These are phyloP conservation scores for Taxillus chinensis DNA, from an alignment of 164 flowering plant genomes.

Conservation along the genomic window DNA sequence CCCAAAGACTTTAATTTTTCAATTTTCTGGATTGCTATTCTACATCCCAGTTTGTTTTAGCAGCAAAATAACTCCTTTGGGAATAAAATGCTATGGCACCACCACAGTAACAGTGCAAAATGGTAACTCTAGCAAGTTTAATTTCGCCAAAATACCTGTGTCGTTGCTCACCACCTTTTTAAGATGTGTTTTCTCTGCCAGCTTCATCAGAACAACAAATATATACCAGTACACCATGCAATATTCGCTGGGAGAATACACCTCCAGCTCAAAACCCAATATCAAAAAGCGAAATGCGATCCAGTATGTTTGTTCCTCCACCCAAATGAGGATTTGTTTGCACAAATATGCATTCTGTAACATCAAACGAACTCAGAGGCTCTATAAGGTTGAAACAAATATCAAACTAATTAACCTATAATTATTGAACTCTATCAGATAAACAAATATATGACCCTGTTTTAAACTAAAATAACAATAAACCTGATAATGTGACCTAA, in stretches of 20 bases:
- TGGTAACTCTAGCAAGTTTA: no score
- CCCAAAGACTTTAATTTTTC: no score
- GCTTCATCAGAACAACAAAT: constrained; percentile 61
- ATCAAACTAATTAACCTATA: no score
- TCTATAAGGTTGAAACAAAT: no score
- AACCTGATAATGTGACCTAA: not conserved
- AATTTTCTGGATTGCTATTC: no score
- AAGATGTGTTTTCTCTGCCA: constrained; percentile 69
- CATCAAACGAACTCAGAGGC: constrained; percentile 1
- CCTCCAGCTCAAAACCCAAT: constrained; percentile 89
- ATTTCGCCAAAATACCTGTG: constrained; percentile 18
- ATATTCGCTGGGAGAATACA: constrained; percentile 85
- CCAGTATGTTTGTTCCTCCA: constrained; percentile 96
- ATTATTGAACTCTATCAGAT: no score
- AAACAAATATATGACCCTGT: no score
- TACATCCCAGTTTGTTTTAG: no score
- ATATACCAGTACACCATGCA: constrained; percentile 99
- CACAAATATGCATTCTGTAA: constrained; percentile 50
- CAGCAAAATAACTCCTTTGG: no score
- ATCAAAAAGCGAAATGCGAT: constrained; percentile 80
- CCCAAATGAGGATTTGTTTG: constrained; percentile 68
- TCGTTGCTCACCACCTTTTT: constrained; percentile 33
- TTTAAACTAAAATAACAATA: no score
- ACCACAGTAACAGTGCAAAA: no score
- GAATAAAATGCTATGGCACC: no score